A percentile compares a stretch with the other conserved stretches of the same genome.
Conservation (phyloP, 2,329 filamentous ascomycete genomes). For the Phyllosticta citriasiana region DNA sequence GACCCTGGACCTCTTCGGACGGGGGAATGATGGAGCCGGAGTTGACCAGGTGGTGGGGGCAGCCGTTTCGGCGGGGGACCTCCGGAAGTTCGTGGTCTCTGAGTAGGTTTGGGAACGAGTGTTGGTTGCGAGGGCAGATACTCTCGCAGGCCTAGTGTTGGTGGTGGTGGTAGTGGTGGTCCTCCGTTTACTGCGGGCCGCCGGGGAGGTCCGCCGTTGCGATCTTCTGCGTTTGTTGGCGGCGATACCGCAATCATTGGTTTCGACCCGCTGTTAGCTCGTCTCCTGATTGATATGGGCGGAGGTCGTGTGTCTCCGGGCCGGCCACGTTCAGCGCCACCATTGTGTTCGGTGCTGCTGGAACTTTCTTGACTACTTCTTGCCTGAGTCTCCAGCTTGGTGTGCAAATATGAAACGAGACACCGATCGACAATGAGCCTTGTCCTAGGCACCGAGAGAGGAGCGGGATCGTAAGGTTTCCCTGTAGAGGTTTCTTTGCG, state of each 20-base stretch:
- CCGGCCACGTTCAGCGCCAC: not conserved
- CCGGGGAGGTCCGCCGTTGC: not conserved
- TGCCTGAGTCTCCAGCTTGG: not conserved
- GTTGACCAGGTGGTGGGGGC: not conserved
- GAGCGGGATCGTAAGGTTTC: slow-evolving; percentile 18
- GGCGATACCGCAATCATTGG: slow-evolving; percentile 9
- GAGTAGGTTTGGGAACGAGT: not conserved
- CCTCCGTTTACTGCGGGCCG: not conserved
- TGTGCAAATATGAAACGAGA: slow-evolving; percentile 39
- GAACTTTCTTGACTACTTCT: slow-evolving; percentile 5
- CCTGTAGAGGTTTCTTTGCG: slow-evolving; percentile 11
- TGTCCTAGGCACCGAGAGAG: slow-evolving; percentile 51
- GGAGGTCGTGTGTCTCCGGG: not conserved
- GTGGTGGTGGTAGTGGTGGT: not conserved
- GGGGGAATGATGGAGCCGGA: not conserved
- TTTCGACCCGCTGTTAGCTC: slow-evolving; percentile 1
- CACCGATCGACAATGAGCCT: slow-evolving; percentile 47
- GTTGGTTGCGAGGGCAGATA: not conserved
- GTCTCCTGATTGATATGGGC: slow-evolving; percentile 4
- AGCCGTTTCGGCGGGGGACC: not conserved
- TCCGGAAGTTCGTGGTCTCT: not conserved
- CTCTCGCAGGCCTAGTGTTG: not conserved
- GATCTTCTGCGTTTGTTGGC: not conserved
- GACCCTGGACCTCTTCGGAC: slow-evolving; percentile 1
- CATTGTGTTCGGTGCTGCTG: not conserved